Evolutionary conservation across 169 alveolate genomes (phyloP).

Genomic region (Eimeria sp.): DNA sequence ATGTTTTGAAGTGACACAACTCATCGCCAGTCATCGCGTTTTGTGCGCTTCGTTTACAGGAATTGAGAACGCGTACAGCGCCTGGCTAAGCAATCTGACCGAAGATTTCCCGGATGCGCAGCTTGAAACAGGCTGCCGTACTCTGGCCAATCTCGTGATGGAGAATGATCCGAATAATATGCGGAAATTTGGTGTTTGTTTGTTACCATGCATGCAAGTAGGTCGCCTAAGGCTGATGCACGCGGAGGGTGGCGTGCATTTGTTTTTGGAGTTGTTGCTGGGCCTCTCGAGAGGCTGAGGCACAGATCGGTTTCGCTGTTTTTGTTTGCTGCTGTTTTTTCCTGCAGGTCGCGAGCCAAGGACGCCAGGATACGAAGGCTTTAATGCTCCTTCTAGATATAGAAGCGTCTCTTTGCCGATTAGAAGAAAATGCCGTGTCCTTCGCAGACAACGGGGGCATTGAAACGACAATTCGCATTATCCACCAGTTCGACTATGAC

Average conservation of each 20-base stretch:
- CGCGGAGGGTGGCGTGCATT: neutral
- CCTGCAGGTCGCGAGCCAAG: constrained; percentile 86
- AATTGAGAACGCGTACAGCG: constrained; percentile 87
- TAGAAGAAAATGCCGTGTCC: constrained; percentile 88
- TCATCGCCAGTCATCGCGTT: neutral
- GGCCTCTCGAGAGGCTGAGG: neutral
- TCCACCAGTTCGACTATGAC: constrained; percentile 93
- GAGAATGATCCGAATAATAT: constrained; percentile 93
- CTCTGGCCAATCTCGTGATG: constrained; percentile 93
- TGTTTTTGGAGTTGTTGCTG: neutral
- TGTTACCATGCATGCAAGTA: constrained; percentile 88
- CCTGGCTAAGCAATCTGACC: constrained; percentile 88
- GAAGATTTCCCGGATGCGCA: constrained; percentile 89
- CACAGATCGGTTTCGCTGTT: neutral
- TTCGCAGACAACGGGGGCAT: constrained; percentile 91
- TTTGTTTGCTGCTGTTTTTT: neutral
- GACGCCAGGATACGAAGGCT: constrained; percentile 91
- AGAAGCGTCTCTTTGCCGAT: constrained; percentile 91
- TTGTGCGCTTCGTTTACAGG: constrained; percentile 3
- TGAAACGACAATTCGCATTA: constrained; percentile 88
- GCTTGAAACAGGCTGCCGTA: constrained; percentile 92
- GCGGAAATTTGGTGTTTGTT: constrained; percentile 91
- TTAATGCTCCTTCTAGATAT: constrained; percentile 91
- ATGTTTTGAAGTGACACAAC: neutral
- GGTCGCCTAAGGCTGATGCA: constrained; percentile 17